Evolutionary conservation across 371 early-diverging fungal genomes (phyloP).

Genomic region (Mucor sp.): DNA sequence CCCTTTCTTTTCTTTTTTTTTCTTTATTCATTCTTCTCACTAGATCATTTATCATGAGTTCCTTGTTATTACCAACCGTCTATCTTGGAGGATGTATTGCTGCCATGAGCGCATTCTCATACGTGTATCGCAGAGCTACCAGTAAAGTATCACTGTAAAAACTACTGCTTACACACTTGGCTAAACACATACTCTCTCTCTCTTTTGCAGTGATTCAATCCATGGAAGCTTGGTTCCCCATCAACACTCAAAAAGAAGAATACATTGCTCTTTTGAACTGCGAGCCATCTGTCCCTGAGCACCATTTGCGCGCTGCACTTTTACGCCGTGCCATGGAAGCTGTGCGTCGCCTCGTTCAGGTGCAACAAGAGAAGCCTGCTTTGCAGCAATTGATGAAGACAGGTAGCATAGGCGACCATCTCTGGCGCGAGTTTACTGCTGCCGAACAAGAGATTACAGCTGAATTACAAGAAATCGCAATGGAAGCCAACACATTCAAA

Average conservation of each 20-base stretch:
- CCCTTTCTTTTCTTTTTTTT: not conserved
- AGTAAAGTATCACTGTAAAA: slow-evolving; percentile 24
- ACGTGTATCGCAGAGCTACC: slow-evolving; percentile 50
- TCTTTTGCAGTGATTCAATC: slow-evolving; percentile 34
- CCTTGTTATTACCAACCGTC: slow-evolving; percentile 54
- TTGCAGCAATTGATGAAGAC: slow-evolving; percentile 75
- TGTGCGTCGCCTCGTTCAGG: slow-evolving; percentile 71
- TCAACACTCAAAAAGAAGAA: slow-evolving; percentile 66
- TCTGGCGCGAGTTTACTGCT: slow-evolving; percentile 76
- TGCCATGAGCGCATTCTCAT: slow-evolving; percentile 65
- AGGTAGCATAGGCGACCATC: slow-evolving; percentile 89
- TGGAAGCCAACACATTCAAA: slow-evolving; percentile 82
- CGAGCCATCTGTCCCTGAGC: slow-evolving; percentile 61
- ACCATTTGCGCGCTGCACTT: slow-evolving; percentile 75
- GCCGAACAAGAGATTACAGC: slow-evolving; percentile 85
- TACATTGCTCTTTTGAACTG: slow-evolving; percentile 71
- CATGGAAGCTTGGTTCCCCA: slow-evolving; percentile 75
- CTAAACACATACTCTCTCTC: not conserved
- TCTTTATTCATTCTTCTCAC: not conserved
- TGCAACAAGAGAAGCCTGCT: slow-evolving; percentile 87
- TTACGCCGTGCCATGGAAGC: slow-evolving; percentile 87
- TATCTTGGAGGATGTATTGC: slow-evolving; percentile 67
- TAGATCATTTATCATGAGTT: slow-evolving; percentile 28
- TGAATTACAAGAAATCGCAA: slow-evolving; percentile 81
- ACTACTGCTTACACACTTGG: not conserved